Conservation (phyloP, 495 filamentous ascomycete genomes). For the Rhypophila decipiens region DNA sequence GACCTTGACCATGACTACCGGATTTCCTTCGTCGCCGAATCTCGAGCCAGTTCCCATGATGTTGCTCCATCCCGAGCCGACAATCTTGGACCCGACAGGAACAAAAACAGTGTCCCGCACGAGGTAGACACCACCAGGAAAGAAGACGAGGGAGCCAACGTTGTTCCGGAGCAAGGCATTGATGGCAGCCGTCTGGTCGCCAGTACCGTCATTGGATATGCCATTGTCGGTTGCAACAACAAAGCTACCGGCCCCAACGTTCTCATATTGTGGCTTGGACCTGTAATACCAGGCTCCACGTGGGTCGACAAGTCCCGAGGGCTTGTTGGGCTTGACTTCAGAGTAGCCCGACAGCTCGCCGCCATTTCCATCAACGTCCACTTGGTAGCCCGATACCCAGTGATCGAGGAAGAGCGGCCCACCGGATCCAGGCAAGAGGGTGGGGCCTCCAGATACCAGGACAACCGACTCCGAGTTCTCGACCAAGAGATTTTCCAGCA, state of each 20-base stretch:
- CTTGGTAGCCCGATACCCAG: background rate
- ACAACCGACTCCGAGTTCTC: background rate
- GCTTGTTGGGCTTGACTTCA: constrained; percentile 22
- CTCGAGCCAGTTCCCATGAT: constrained; percentile 32
- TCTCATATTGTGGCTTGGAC: constrained; percentile 66
- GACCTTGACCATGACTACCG: constrained; percentile 61
- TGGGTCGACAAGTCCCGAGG: constrained; percentile 44
- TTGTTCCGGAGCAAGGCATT: background rate
- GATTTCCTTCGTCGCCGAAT: constrained; percentile 53
- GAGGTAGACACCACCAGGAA: constrained; percentile 28
- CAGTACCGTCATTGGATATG: constrained; percentile 47
- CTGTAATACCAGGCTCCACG: constrained; percentile 52
- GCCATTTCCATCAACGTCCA: background rate
- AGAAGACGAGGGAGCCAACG: constrained; percentile 23
- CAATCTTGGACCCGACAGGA: constrained; percentile 40
- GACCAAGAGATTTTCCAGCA: background rate
- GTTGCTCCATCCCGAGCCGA: constrained; percentile 32
- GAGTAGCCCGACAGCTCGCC: background rate
- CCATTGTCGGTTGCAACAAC: constrained; percentile 71
- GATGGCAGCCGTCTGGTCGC: background rate
- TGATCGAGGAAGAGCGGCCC: background rate
- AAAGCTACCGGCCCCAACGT: constrained; percentile 50
- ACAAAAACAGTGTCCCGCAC: constrained; percentile 33
- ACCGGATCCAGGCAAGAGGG: background rate
- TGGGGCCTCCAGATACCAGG: background rate